Evolutionary conservation across 139 green algal genomes (phyloP), one percentile per base, ranked within the genome.

Genomic region (Volvox africanus): DNA sequence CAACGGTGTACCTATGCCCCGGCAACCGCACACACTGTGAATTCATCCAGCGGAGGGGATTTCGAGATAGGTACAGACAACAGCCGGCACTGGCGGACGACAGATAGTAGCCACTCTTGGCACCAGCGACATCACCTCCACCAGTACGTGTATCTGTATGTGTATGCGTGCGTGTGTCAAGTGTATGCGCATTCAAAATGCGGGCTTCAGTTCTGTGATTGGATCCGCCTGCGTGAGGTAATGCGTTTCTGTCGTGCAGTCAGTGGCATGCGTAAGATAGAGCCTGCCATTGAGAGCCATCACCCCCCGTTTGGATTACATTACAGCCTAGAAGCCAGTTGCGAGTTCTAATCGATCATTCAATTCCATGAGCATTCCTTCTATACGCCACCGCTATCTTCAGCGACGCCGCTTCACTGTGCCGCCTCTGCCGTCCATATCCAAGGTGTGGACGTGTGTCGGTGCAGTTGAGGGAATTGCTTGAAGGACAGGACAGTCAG

Each of bases 11-110:
- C 71, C 88, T 94, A 50, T 94, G 92, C 92, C 92, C 92, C 9
- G 92, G 92, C 65, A 85, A 87, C 89, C 86, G 92, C 80, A 93
- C 89, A 17, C 89, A 94, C 89, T 94, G 86, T 73, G 62, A 93
- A 86, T 77, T 94, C 17, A 65, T 91, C 30, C 55, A 80, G 32
- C 80, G 86, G 1, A 19, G 80, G 67, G 90, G 91, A n/a, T 44
- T 94, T 22, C 78, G 20, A 1, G 92, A 94, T 83, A 81, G 80
- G 69, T 88, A 86, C 6, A 85, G 87, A 37, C 82, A 86, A 35
- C 92, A 94, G 50, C 89, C 92, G 0, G 89, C 76, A 2, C 32
- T 87, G 5, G 73, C 78, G 3, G 61, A 78, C 22, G 61, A 13
- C 28, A 65, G 32, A 21, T 71, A 89, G 12, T 37, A 28, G 92